Evolutionary conservation across 768 basidiomycete species (phyloP), one percentile per base, ranked within the genome.

Genomic region (Phlegmacium glaucopus): DNA sequence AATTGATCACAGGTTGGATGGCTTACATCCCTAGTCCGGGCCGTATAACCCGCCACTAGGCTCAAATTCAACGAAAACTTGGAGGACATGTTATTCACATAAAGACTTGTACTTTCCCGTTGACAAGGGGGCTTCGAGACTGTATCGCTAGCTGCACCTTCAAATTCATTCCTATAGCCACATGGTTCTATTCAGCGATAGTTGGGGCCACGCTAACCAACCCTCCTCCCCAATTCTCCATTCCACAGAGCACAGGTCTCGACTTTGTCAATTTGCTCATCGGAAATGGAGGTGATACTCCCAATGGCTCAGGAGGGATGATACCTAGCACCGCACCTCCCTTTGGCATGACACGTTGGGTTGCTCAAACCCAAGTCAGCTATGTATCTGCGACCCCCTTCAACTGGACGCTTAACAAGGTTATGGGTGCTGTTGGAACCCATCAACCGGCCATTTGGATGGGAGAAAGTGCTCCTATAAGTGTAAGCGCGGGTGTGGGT

Each of bases 401-500:
- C 57, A 87, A 87, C 61, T 74, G 77, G 61, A 83, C 85, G 0
- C 61, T 65, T 15, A 55, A 54, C 16, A 57, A 51, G 10, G 78
- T 90, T 3, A 83, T 87, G 54, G 89, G 90, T 1, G 90, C 91
- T 56, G 79, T 85, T 39, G 88, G 78, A 4, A 90, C 89, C 4
- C 81, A 88, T 45, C 90, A 90, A 54, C 88, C 89, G 9, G 90
- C 90, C 1, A 90, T 92, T 30, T 91, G 88, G 89, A 91, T 92
- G 88, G 89, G 85, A 2, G 87, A 87, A 55, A 86, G 80, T 51
- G 87, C 77, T 0, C 77, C 78, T 39, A 77, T 82, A 3, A 71
- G 77, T 4, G 69, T 89, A 18, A 72, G 75, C 25, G 85, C 87
- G 9, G 85, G 86, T 6, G 64, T 72, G 3, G 69, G 38, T 7